phyloP scores from a whole-genome alignment of 73 alveolate species.

The Uronychia setigera region DNA sequence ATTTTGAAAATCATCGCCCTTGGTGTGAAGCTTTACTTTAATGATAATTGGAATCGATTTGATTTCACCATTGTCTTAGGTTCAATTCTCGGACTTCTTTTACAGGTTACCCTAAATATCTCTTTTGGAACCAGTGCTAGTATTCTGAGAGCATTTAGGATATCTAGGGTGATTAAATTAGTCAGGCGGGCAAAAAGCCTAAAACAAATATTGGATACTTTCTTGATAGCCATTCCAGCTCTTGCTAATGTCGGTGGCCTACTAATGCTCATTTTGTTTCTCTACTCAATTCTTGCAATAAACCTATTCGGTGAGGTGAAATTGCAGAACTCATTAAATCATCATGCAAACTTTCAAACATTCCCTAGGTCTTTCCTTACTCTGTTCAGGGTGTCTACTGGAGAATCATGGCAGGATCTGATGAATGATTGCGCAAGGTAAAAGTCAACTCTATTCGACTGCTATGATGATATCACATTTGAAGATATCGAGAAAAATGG shows the following conservation, averaged over 20 bases:
- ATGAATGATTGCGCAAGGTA: slow-evolving; percentile 28
- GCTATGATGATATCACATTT: slow-evolving; percentile 4
- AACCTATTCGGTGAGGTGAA: slow-evolving; percentile 76
- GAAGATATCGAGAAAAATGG: slow-evolving; percentile 4
- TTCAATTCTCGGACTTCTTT: slow-evolving; percentile 49
- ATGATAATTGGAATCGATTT: slow-evolving; percentile 88
- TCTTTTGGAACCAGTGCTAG: neutral
- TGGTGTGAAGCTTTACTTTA: slow-evolving; percentile 79
- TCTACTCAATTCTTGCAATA: slow-evolving; percentile 91
- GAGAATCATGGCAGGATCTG: slow-evolving; percentile 51
- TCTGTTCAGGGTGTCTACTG: slow-evolving; percentile 42
- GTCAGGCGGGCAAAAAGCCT: slow-evolving; percentile 4
- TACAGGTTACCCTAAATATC: slow-evolving; percentile 53
- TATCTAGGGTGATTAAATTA: slow-evolving; percentile 6
- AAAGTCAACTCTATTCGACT: neutral
- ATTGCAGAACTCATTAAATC: slow-evolving; percentile 25
- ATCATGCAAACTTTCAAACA: slow-evolving; percentile 17
- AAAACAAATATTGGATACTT: slow-evolving; percentile 4
- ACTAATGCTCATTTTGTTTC: slow-evolving; percentile 83
- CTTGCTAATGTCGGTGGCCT: slow-evolving; percentile 89
- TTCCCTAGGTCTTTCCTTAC: slow-evolving; percentile 30
- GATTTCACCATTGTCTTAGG: slow-evolving; percentile 90
- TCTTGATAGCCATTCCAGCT: slow-evolving; percentile 72
- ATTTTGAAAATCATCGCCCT: slow-evolving; percentile 79
- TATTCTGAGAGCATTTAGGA: slow-evolving; percentile 16